Evolutionary conservation across 169 alveolate species (phyloP).

Genomic region (Plasmodium blacklocki): DNA sequence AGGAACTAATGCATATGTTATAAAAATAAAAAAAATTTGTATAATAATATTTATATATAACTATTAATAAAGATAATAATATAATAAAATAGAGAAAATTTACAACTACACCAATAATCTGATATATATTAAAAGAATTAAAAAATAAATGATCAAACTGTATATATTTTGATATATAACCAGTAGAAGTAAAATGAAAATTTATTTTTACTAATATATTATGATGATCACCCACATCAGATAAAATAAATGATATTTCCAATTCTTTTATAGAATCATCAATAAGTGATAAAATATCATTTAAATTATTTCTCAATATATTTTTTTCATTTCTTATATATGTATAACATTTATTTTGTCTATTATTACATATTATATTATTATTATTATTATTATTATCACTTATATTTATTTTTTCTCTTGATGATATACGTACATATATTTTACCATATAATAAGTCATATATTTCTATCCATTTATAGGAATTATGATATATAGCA

Average conservation of each 20-base stretch:
- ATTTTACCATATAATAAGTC: constrained; percentile 5
- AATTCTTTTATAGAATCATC: constrained; percentile 37
- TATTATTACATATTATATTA: constrained; percentile 24
- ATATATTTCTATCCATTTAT: constrained; percentile 41
- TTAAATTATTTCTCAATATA: neutral
- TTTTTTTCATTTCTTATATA: constrained; percentile 20
- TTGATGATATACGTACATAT: constrained; percentile 18
- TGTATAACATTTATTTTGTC: constrained; percentile 20
- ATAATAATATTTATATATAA: constrained; percentile 28
- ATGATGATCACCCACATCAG: constrained; percentile 30
- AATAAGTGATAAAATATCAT: constrained; percentile 27
- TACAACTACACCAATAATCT: constrained; percentile 44
- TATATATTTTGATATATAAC: constrained; percentile 60
- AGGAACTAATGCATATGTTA: constrained; percentile 4
- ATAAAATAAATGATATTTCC: constrained; percentile 63
- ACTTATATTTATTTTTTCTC: constrained; percentile 27
- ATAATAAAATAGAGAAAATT: constrained; percentile 27
- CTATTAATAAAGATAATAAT: constrained; percentile 14
- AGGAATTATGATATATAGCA: constrained; percentile 5
- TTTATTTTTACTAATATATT: constrained; percentile 37
- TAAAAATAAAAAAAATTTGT: constrained; percentile 34
- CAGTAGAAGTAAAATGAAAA: constrained; percentile 48
- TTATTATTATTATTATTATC: constrained; percentile 11
- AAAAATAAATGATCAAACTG: constrained; percentile 65
- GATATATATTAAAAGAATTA: constrained; percentile 44